Evolutionary conservation across 805 yeast species (phyloP).

Genomic region (Clavispora santaluciae): DNA sequence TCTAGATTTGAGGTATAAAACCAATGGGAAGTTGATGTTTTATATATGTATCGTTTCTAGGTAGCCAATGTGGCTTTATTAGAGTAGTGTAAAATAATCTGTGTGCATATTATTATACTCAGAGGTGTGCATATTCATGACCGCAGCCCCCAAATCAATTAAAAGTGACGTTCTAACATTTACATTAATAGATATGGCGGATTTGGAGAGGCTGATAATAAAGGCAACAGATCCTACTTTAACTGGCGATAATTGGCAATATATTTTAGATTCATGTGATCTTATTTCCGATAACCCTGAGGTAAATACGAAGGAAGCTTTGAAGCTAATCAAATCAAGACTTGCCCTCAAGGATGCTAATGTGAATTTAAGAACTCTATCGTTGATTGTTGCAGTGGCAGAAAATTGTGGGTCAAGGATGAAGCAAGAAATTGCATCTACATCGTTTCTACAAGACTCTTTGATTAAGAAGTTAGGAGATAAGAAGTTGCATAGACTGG

Average conservation of each 20-base stretch:
- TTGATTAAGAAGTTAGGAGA: slow-evolving; percentile 46
- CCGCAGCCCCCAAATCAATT: neutral
- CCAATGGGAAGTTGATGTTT: too few species aligned
- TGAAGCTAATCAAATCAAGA: slow-evolving; percentile 20
- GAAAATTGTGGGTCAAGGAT: slow-evolving; percentile 44
- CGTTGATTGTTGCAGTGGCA: slow-evolving; percentile 35
- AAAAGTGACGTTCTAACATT: neutral
- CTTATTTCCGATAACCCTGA: slow-evolving; percentile 35
- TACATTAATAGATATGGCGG: slow-evolving; percentile 2
- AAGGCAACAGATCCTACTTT: slow-evolving; percentile 39
- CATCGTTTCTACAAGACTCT: slow-evolving; percentile 29
- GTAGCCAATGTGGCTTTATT: too few species aligned
- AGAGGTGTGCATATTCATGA: neutral
- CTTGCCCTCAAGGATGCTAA: slow-evolving; percentile 36
- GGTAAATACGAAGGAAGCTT: slow-evolving; percentile 29
- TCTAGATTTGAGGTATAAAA: too few species aligned
- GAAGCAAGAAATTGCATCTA: slow-evolving; percentile 40
- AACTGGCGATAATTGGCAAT: slow-evolving; percentile 42
- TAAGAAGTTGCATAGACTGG: slow-evolving; percentile 54
- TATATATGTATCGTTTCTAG: too few species aligned
- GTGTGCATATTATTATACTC: too few species aligned
- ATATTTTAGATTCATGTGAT: slow-evolving; percentile 40
- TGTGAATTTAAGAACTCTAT: slow-evolving; percentile 31
- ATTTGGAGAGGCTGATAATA: slow-evolving; percentile 21
- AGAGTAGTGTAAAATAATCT: too few species aligned